These are phyloP conservation scores for Copromyces sp. DNA, from an alignment of 495 filamentous ascomycete species.

Conservation along the genomic window DNA sequence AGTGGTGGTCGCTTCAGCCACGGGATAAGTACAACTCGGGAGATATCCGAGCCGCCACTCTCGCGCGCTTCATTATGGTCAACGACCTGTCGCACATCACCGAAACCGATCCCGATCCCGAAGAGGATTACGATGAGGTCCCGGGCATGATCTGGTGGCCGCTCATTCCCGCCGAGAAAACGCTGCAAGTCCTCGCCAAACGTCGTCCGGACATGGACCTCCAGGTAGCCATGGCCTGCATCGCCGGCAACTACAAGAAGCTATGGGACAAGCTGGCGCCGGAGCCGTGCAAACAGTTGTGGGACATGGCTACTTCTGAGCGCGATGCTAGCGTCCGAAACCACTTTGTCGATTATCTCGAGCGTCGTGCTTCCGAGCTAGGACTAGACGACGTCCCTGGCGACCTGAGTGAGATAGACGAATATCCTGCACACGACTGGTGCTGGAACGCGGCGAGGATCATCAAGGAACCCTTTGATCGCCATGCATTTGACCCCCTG, in stretches of 20 bases:
- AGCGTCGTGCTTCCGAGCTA: background rate
- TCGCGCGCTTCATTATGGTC: background rate
- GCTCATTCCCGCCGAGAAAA: background rate
- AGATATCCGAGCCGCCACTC: background rate
- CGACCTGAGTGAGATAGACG: background rate
- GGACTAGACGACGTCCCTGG: background rate
- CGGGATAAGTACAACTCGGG: background rate
- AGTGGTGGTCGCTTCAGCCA: background rate
- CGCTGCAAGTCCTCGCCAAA: background rate
- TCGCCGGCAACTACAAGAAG: background rate
- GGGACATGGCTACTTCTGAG: background rate
- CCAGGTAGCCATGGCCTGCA: background rate
- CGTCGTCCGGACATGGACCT: background rate
- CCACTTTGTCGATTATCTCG: background rate
- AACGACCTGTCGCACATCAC: background rate
- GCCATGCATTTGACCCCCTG: too few relatives aligned
- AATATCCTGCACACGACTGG: background rate
- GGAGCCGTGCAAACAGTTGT: background rate
- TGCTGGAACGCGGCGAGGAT: background rate
- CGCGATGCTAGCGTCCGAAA: background rate
- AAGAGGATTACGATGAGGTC: background rate
- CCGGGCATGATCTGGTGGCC: background rate
- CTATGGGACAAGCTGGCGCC: background rate
- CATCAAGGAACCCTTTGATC: background rate
- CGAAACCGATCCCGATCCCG: background rate